Conservation (phyloP, 768 basidiomycete species). For the Amanita inopinata region DNA sequence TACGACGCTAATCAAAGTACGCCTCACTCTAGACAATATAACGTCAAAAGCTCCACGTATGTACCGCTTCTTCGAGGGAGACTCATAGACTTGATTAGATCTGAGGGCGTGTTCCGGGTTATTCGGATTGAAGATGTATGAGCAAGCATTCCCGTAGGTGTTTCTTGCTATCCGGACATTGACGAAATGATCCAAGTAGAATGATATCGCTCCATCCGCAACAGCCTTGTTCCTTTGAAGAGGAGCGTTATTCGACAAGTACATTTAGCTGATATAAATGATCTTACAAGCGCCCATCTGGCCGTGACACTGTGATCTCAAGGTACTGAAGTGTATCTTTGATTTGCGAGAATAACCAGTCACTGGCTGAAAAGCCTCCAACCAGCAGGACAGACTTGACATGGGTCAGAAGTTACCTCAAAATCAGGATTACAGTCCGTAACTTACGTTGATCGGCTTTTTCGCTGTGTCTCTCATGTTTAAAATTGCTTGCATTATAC, state of each 20-base stretch:
- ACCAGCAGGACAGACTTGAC: conserved; percentile 25
- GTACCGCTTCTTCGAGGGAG: conserved; percentile 9
- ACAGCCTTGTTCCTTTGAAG: conserved; percentile 14
- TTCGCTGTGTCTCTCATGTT: conserved; percentile 3
- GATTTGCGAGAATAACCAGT: conserved; percentile 29
- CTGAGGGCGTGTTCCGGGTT: conserved; percentile 12
- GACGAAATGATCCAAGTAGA: conserved; percentile 14
- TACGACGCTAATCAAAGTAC: neutral
- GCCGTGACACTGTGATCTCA: conserved; percentile 25
- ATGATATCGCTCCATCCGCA: conserved; percentile 15
- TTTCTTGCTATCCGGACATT: conserved; percentile 11
- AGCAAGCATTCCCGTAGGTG: conserved; percentile 10
- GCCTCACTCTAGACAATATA: conserved; percentile 18
- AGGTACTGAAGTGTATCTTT: conserved; percentile 20
- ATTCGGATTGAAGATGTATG: conserved; percentile 10
- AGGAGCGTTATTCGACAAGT: neutral
- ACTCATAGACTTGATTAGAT: neutral
- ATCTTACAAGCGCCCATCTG: conserved; percentile 35
- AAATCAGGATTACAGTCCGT: neutral
- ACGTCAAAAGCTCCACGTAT: conserved; percentile 15
- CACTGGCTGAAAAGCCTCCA: conserved; percentile 37
- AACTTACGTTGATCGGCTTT: conserved; percentile 1
- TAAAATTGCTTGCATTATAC: conserved; percentile 9
- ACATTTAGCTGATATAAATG: neutral
- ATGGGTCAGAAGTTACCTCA: neutral